Evolutionary conservation across 352 stramenopile genomes (phyloP).

Genomic region (Phytopythium ostracodes): DNA sequence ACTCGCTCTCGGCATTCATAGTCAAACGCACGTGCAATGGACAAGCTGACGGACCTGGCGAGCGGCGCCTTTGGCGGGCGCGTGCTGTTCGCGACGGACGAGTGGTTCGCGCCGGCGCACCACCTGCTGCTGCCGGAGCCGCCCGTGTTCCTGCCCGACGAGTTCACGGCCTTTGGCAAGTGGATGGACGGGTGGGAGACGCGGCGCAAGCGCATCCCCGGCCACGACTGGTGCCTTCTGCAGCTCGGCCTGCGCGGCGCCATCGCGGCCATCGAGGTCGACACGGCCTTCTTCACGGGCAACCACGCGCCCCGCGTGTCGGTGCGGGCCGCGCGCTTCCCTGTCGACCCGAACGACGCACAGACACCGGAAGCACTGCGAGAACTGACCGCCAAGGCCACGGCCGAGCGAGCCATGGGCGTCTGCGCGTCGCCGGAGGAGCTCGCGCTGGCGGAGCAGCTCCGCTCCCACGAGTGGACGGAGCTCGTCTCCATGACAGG

Average conservation of each 20-base stretch:
- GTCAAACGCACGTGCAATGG: background rate
- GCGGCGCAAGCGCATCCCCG: conserved; percentile 79
- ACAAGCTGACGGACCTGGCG: conserved; percentile 60
- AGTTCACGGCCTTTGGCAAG: conserved; percentile 92
- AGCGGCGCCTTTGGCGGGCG: conserved; percentile 47
- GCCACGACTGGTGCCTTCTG: conserved; percentile 92
- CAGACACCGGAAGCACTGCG: conserved; percentile 29
- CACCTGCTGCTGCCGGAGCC: conserved; percentile 67
- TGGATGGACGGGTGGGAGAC: conserved; percentile 97
- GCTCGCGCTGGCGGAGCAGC: conserved; percentile 36
- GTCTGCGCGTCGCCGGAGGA: conserved; percentile 38
- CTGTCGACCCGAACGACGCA: conserved; percentile 16
- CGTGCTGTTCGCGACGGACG: conserved; percentile 91
- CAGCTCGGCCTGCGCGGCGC: conserved; percentile 75
- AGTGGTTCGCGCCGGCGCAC: conserved; percentile 90
- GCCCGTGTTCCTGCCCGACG: conserved; percentile 88
- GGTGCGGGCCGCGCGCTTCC: conserved; percentile 78
- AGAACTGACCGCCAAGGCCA: conserved; percentile 34
- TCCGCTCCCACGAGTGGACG: conserved; percentile 51
- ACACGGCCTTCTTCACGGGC: conserved; percentile 95
- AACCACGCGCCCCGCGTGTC: conserved; percentile 88
- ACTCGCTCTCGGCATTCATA: background rate
- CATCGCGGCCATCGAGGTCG: conserved; percentile 71
- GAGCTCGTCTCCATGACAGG: conserved; percentile 56
- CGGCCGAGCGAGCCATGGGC: conserved; percentile 45